Evolutionary conservation across 371 early-diverging fungal genomes (phyloP).

Genomic region (Mortierella sp.): DNA sequence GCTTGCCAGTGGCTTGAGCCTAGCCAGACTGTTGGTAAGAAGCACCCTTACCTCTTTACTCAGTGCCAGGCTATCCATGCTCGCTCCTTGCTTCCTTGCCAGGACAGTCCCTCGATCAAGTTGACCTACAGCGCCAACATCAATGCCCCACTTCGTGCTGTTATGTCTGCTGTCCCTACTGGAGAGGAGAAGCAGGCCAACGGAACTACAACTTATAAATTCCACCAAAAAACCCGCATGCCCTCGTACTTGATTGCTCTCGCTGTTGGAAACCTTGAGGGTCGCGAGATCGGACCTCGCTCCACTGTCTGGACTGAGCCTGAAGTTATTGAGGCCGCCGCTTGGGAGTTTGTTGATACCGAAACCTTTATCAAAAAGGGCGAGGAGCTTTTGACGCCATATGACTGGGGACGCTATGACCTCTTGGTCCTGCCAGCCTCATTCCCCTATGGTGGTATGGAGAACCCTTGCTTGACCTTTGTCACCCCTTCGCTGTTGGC

Average conservation of each 20-base stretch:
- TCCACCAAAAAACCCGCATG: constrained; percentile 80
- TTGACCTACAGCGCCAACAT: constrained; percentile 89
- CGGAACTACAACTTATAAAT: constrained; percentile 70
- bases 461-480: constrained; percentile 96
- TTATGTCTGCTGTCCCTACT: constrained; percentile 74
- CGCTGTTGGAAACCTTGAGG: constrained; percentile 89
- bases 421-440: constrained; percentile 82
- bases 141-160: constrained; percentile 75
- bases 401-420: constrained; percentile 98
- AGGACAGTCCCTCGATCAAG: constrained; percentile 95
- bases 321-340: constrained; percentile 89
- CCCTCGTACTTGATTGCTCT: constrained; percentile 96
- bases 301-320: constrained; percentile 97
- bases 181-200: constrained; percentile 61
- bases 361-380: constrained; percentile 90
- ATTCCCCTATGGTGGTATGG: constrained; percentile 98
- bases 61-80: constrained; percentile 98
- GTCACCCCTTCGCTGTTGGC: constrained; percentile 92
- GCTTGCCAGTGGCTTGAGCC: constrained; percentile 95
- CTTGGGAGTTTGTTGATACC: constrained; percentile 96
- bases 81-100: constrained; percentile 90
- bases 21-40: constrained; percentile 94
- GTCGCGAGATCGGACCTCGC: constrained; percentile 89
- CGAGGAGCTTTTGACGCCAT: constrained; percentile 90
- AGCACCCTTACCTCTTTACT: constrained; percentile 94